A percentile compares a stretch with the other conserved stretches of the same genome.
phyloP scores from a whole-genome alignment of 2,329 filamentous ascomycete genomes.

The Neobulgaria alba region DNA sequence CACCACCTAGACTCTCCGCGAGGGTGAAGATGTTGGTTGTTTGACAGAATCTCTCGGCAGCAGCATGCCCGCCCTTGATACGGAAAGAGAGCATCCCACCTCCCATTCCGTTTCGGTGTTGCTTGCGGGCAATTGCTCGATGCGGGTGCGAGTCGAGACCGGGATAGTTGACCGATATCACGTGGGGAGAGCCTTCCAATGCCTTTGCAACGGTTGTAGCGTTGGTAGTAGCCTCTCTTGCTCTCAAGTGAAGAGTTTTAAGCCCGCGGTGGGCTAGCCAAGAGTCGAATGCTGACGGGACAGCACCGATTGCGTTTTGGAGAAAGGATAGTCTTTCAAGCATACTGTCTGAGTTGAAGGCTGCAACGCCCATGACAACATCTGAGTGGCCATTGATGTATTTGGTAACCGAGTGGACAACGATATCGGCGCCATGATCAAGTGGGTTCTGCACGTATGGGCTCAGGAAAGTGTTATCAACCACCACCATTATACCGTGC shows the following conservation, averaged over 20 bases:
- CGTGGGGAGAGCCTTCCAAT: conserved; percentile 71
- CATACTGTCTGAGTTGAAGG: conserved; percentile 81
- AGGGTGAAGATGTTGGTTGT: conserved; percentile 83
- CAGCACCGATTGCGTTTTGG: conserved; percentile 93
- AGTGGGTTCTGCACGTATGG: conserved; percentile 97
- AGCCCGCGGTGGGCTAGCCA: conserved; percentile 96
- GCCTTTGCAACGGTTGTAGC: conserved; percentile 68
- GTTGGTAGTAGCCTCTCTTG: conserved; percentile 75
- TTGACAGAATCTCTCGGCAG: conserved; percentile 89
- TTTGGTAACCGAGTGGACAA: conserved; percentile 78
- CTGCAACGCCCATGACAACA: conserved; percentile 94
- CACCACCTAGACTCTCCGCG: conserved; percentile 84
- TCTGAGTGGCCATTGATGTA: conserved; percentile 98
- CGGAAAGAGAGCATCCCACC: conserved; percentile 98
- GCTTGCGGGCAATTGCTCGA: conserved; percentile 72
- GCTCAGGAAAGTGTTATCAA: conserved; percentile 97
- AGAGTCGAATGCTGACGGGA: conserved; percentile 91
- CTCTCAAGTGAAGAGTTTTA: conserved; percentile 92
- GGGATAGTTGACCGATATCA: conserved; percentile 91
- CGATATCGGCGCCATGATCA: conserved; percentile 72
- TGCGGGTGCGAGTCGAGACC: conserved; percentile 83
- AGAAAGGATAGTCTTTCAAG: conserved; percentile 75
- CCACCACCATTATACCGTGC: conserved; percentile 89
- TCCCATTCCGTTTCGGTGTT: conserved; percentile 90
- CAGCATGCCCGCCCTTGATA: conserved; percentile 74